A percentile compares a stretch with the other conserved stretches of the same genome.
Conservation (phyloP, 2,329 filamentous ascomycete species). For the Fusarium decemcellulare region DNA sequence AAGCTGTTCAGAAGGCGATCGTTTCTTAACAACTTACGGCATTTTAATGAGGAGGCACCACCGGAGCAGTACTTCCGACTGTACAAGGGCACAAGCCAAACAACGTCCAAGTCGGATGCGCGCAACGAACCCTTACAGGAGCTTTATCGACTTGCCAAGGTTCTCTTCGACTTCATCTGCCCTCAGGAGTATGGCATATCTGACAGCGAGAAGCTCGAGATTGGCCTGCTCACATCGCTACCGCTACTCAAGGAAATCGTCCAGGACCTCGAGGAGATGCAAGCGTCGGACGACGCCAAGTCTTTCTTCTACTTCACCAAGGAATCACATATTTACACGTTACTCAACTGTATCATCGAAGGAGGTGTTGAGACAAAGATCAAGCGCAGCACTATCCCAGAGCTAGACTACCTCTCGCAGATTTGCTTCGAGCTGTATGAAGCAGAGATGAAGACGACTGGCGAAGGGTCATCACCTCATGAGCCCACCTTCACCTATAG, state of each 20-base stretch:
- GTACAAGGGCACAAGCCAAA: slow-evolving; percentile 81
- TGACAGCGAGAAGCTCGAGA: slow-evolving; percentile 97
- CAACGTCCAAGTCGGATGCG: slow-evolving; percentile 81
- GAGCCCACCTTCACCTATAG: slow-evolving; percentile 90
- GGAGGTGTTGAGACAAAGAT: slow-evolving; percentile 98
- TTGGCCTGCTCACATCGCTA: slow-evolving; percentile 92
- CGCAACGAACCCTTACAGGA: slow-evolving; percentile 91
- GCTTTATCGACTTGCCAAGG: slow-evolving; percentile 92
- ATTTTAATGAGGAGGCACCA: slow-evolving; percentile 68
- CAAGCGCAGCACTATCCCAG: slow-evolving; percentile 92
- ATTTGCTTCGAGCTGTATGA: slow-evolving; percentile 99
- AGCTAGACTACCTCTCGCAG: slow-evolving; percentile 96
- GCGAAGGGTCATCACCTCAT: slow-evolving; percentile 50
- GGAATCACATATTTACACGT: slow-evolving; percentile 98
- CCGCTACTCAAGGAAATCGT: slow-evolving; percentile 97
- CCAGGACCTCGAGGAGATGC: slow-evolving; percentile 95
- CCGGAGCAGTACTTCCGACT: slow-evolving; percentile 90
- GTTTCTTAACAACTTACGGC: slow-evolving; percentile 68
- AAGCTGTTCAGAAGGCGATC: slow-evolving; percentile 73
- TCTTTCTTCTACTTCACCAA: slow-evolving; percentile 99
- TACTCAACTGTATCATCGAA: slow-evolving; percentile 97
- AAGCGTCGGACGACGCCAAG: slow-evolving; percentile 93
- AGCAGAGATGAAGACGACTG: slow-evolving; percentile 78
- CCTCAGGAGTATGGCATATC: slow-evolving; percentile 98
- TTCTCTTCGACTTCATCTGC: slow-evolving; percentile 98